Base-by-base conservation (phyloP, 2,329 filamentous ascomycete genomes). In the Phaeosphaeria sp. region DNA sequence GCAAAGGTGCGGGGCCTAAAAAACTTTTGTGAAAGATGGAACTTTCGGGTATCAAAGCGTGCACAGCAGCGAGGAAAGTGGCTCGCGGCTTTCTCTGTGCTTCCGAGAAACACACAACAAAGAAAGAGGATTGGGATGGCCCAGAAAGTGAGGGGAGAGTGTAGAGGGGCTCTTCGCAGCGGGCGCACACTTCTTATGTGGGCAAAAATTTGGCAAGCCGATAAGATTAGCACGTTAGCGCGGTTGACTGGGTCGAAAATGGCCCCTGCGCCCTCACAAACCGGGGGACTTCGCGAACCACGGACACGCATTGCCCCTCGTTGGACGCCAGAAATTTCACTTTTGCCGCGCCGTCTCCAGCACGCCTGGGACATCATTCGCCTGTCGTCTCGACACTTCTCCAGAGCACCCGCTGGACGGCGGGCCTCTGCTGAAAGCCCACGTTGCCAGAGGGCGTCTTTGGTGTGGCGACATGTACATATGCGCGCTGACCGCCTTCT, bases 41-140 rank as follows among this genome's bases (percentile, higher is more conserved):
- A 61, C 59, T 68, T 67, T 72, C 56, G 71, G 71, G 69, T 71
- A 69, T 72, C 68, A 65, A 66, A 57, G 56, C 47, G 55, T 55
- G 56, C 59, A 62, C 64, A 48, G 60, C 48, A 56, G 59, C 60
- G 60, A 61, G 54, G 49, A 63, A 48, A 30, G 50, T 57, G 54
- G 60, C 62, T 59, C 59, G 62, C 61, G 63, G 52, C 66, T 46
- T 44, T 23, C 62, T 71, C 66, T 66, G 68, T 63, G 65, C 62
- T 54, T 59, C 63, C 60, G 59, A 58, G 53, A 68, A 64, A 64
- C 62, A 69, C 63, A 67, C 58, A 68, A 64, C 53, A 66, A 68
- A 60, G 67, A 74, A 72, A 69, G 56, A 66, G 68, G 64, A 39
- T 66, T 64, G 59, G 59, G 58, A 65, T 48, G 56, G 60, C 64